Conservation (phyloP, 768 basidiomycete genomes). For the Mycena sanguinolenta region DNA sequence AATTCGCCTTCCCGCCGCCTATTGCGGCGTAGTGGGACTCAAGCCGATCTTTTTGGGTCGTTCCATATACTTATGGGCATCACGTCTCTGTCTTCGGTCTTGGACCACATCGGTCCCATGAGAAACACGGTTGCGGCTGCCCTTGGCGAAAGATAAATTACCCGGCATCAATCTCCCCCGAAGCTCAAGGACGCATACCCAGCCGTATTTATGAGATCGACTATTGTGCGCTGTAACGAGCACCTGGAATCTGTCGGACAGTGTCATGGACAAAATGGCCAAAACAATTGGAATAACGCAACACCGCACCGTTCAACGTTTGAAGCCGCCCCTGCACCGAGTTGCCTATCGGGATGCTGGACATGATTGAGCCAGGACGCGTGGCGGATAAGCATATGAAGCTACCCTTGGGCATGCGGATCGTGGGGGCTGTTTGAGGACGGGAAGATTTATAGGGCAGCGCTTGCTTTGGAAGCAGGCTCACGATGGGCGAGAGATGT, state of each 20-base stretch:
- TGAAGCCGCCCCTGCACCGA: conserved; percentile 58
- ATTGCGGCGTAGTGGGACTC: conserved; percentile 58
- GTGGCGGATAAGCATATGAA: conserved; percentile 50
- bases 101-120: conserved; percentile 59
- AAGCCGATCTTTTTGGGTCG: conserved; percentile 57
- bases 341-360: conserved; percentile 57
- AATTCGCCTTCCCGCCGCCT: conserved; percentile 58
- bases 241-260: conserved; percentile 40
- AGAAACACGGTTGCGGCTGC: conserved; percentile 48
- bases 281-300: conserved; percentile 46
- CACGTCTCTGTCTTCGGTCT: conserved; percentile 52
- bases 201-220: conserved; percentile 44
- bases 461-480: conserved; percentile 44
- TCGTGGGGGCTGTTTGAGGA: conserved; percentile 60
- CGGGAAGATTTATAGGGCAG: conserved; percentile 44
- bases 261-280: conserved; percentile 45
- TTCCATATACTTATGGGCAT: conserved; percentile 63
- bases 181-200: conserved; percentile 51
- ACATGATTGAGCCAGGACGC: conserved; percentile 32
- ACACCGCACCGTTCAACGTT: conserved; percentile 46
- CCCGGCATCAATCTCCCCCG: conserved; percentile 51
- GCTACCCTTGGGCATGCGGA: conserved; percentile 60
- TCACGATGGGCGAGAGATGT: conserved; percentile 40
- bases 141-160: conserved; percentile 28
- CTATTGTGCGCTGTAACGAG: conserved; percentile 54